These are phyloP conservation scores for Spongispora temasekensis DNA, from an alignment of 1,284 basidiomycete species.

Conservation along the genomic window DNA sequence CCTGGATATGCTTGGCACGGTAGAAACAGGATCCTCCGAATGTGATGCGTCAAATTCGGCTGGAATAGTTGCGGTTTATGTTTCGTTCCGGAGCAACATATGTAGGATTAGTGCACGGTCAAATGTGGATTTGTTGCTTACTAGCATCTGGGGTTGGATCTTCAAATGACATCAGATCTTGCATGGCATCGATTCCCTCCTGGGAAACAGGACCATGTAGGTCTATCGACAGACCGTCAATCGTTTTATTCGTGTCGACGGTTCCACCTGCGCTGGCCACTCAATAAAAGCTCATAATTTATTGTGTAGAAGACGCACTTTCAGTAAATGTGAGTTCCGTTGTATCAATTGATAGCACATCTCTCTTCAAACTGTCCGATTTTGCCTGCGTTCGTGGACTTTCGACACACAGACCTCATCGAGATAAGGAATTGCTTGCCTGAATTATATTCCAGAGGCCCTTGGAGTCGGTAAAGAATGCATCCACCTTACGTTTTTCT, in stretches of 20 bases:
- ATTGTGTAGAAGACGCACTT: background rate
- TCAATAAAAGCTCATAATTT: background rate
- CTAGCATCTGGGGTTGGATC: no score
- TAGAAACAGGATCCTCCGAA: no score
- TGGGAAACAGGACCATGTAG: background rate
- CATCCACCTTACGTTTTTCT: background rate
- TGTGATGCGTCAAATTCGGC: no score
- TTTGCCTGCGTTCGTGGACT: background rate
- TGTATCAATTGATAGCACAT: background rate
- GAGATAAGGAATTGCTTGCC: background rate
- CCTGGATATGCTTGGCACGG: constrained; percentile 8
- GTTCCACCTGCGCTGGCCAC: background rate
- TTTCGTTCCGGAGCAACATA: no score
- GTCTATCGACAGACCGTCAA: background rate
- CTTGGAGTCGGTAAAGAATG: background rate
- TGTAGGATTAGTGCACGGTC: no score
- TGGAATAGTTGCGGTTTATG: no score
- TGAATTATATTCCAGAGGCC: background rate
- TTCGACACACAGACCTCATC: no score
- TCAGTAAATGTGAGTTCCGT: background rate
- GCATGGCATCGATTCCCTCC: background rate
- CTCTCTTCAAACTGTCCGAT: background rate
- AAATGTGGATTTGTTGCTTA: no score
- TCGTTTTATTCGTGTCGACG: background rate
- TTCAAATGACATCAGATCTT: background rate